Evolutionary conservation across 495 filamentous ascomycete species (phyloP), one percentile per base, ranked within the genome.

Genomic region (Trichoderma reesei): DNA sequence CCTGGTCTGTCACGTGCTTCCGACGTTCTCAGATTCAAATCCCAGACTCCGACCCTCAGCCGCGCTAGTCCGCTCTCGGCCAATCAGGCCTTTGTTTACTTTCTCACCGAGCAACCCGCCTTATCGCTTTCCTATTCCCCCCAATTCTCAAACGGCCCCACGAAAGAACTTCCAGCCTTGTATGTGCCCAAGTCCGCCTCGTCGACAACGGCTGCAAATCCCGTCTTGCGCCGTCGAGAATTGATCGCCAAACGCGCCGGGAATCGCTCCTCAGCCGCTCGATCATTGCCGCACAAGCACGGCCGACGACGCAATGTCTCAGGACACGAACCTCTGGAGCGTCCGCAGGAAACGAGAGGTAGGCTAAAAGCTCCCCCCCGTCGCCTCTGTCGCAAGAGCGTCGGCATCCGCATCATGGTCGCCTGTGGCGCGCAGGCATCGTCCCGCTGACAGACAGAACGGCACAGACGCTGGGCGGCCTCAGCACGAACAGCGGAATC

Each of bases 401-500:
- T 9, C 9, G 26, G 18, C 10, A 56, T 11, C 18, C 8, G 20
- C 5, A 56, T 7, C 20, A 56, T 56, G 26, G 10, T 34, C 51
- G 51, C 46, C 18, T 56, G 37, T 11, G 48, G 66, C 68, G 46
- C 73, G 41, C 41, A 44, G 26, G 5, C 8, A 36, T 36, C 26
- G 18, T 36, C 31, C 26, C 26, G 31, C 51, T 56, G 51, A 56
- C 51, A 8, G 9, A 26, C 26, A 26, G 26, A 26, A 36, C 51
- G 18, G 9, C 51, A 16, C 51, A 94, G 90, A 92, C 90, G 36
- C 83, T 95, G 48, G 90, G 86, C 67, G 83, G 84, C 68, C 82
- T 92, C 70, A 89, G 86, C 71, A 83, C 85, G 73, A 93, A 88
- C 70, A 86, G 88, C 44, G 79, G 84, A n/a, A 88, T 96, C 63